Base-by-base conservation (phyloP, 768 basidiomycete genomes). In the Udeniomyces megalosporus region DNA sequence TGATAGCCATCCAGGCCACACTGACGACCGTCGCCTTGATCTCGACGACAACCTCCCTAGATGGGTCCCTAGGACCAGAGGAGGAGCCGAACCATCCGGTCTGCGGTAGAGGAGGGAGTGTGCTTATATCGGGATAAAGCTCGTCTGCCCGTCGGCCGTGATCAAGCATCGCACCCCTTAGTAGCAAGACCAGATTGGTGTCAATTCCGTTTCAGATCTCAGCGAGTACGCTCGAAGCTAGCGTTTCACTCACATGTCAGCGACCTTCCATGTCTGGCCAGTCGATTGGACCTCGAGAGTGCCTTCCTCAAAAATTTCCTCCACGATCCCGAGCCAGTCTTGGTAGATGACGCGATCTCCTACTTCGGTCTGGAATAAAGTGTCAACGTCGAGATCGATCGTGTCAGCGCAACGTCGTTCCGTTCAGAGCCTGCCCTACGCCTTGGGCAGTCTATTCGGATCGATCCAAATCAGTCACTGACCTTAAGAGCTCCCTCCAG, bases 261-360 rank as follows among this genome's bases (percentile, higher is more conserved):
- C 59, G 38, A 60, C 42, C 14, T 50, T 60, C 42, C 42, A 60
- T 15, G 34, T 60, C 26, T 60, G 26, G 12, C 59, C 48, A n/a
- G 24, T 89, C 66, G 11, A 63, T 34, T 20, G 51, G n/a, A 53
- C 28, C 51, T 63, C 62, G 20, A 67, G 44, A 10, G 54, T 56
- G 12, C 54, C 53, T 29, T 60, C 58, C 34, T 52, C 26, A 65
- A 79, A 66, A 71, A 88, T 86, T 80, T 89, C 87, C 59, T 88
- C 80, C 47, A 89, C 79, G 78, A 89, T 87, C 57, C 90, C 90
- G 69, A 93, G 76, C 90, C 91, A 95, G 71, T 88, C 81, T 67
- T 85, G 80, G 69, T 82, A 81, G 20, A 83, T 76, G 52, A 92
- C 86, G n/a, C 62, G 48, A 32, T 64, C 62, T 24, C 63, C 63